Evolutionary conservation across 768 basidiomycete species (phyloP).

Genomic region (Lyophyllum decastes): DNA sequence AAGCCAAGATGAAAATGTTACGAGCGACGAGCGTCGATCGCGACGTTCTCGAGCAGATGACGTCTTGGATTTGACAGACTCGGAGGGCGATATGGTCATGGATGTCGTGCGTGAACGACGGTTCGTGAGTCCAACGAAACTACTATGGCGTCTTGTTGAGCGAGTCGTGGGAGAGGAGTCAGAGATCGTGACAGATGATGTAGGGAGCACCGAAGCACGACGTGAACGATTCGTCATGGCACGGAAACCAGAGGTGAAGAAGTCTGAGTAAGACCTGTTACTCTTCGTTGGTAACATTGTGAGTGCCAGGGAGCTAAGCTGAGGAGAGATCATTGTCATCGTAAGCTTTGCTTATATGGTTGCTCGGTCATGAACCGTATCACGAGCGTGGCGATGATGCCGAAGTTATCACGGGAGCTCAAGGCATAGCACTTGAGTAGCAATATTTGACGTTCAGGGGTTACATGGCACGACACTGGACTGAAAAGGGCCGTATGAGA

Average conservation of each 20-base stretch:
- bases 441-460: conserved; percentile 10
- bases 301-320: conserved; percentile 13
- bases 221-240: conserved; percentile 31
- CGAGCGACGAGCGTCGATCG: conserved; percentile 33
- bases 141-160: conserved; percentile 14
- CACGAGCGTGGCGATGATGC: conserved; percentile 15
- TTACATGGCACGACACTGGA: neutral
- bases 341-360: conserved; percentile 6
- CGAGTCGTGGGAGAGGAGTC: conserved; percentile 4
- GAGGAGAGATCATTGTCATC: neutral
- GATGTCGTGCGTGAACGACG: conserved; percentile 28
- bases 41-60: conserved; percentile 9
- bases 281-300: conserved; percentile 20
- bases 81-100: conserved; percentile 24
- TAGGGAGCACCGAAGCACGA: neutral
- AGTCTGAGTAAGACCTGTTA: conserved; percentile 42
- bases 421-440: conserved; percentile 3
- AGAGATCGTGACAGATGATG: neutral
- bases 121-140: conserved; percentile 17
- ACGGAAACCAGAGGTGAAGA: conserved; percentile 48
- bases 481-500: neutral
- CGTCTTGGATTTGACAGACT: conserved; percentile 3
- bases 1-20: conserved; percentile 34
- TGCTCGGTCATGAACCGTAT: conserved; percentile 3
- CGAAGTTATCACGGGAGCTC: conserved; percentile 10